Base-by-base conservation (phyloP, 192 early-diverging fungal species). In the Umbelopsis sp. region DNA sequence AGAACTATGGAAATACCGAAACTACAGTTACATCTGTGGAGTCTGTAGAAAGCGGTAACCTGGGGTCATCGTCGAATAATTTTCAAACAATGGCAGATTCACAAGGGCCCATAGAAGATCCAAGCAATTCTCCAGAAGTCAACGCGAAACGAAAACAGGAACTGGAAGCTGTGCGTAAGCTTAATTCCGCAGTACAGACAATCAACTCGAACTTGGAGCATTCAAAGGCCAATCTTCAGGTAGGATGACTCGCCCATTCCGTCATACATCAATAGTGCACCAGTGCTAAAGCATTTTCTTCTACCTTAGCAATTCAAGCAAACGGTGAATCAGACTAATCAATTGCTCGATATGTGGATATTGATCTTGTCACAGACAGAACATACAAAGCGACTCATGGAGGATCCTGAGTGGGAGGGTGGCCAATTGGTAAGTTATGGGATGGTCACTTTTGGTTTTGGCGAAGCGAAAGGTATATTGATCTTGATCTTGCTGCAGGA, bases 331-430 rank as follows among this genome's bases (percentile, higher is more conserved):
- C 81, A 87, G 71, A 84, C 86, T 17, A 81, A 84, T 10, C 84
- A 85, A 65, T 59, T 87, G 45, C 73, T 87, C 32, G 84, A 87
- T 47, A 66, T 81, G 17, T 87, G 86, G 86, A 81, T 84, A 29
- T 72, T 75, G 43, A 80, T 85, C 32, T 66, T 87, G 36, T 85
- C 86, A 36, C 86, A 87, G 45, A 84, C 83, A 20, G 72, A 81
- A 26, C 86, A 87, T 65, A 85, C 78, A 67, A 81, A 85, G 41
- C 65, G 70, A 14, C 79, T 84, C 53, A 66, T 87, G 69, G 76
- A 81, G 12, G 82, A 82, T 67, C 72, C 75, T 21, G 75, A 79
- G 24, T 86, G 85, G 85, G 77, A 85, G 2, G 85, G 85, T 7
- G 74, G 81, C 21, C 51, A 67, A 17, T 73, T 78, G 73, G 85